Percentiles rank a stretch among this genome's conserved stretches.
These are phyloP conservation scores for Avena insularis DNA, from an alignment of 176 grass and related monocot species.

Conservation along the genomic window DNA sequence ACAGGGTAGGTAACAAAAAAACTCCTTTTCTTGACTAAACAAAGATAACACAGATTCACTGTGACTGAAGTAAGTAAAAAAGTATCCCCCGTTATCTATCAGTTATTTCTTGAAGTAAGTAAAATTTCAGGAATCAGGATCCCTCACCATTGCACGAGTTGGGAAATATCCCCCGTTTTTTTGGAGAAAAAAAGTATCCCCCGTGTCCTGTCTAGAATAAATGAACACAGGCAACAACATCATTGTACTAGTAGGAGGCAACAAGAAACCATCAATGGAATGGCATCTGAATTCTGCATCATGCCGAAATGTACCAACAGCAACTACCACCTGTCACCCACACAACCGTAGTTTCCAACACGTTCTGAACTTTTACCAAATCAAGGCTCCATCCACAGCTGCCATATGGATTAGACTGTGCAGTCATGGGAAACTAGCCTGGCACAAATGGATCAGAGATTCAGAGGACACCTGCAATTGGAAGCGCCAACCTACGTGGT, in stretches of 20 bases:
- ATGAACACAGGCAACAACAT: slow-evolving; percentile 9
- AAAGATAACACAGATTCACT: neutral
- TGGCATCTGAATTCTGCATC: slow-evolving; percentile 1
- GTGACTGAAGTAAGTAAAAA: neutral
- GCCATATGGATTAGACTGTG: neutral
- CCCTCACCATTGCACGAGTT: slow-evolving; percentile 1
- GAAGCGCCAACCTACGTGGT: neutral
- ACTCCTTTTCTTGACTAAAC: neutral
- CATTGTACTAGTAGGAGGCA: neutral
- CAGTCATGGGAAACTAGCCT: neutral
- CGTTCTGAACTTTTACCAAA: slow-evolving; percentile 15
- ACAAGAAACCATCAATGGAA: slow-evolving; percentile 5
- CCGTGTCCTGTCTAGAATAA: slow-evolving; percentile 25
- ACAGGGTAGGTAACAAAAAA: slow-evolving; percentile 24
- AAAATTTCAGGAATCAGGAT: slow-evolving; percentile 12
- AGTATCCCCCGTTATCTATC: too few relatives aligned
- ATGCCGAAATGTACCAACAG: slow-evolving; percentile 6
- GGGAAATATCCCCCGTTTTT: neutral
- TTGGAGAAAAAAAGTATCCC: neutral
- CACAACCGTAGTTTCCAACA: neutral
- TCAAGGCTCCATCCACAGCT: neutral
- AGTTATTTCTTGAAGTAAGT: neutral
- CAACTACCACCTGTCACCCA: slow-evolving; percentile 41
- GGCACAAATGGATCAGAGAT: neutral
- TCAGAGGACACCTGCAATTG: neutral